These are phyloP conservation scores for Blakeslea trispora DNA, from an alignment of 371 early-diverging fungal genomes.

Conservation along the genomic window DNA sequence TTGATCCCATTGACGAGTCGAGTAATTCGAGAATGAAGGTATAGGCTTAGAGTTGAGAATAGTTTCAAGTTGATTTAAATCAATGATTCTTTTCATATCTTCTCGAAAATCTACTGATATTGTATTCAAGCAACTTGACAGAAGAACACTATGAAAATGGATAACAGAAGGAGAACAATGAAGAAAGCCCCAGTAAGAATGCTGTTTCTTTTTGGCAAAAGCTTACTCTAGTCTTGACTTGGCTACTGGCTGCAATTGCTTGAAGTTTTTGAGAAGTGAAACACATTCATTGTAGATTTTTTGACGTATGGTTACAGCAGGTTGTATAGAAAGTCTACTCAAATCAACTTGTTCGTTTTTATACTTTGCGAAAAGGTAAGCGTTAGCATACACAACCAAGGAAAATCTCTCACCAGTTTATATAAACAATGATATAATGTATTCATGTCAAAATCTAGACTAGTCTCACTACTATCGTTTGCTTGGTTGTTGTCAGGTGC, in stretches of 20 bases:
- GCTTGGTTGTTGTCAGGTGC: not conserved
- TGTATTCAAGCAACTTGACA: conserved; percentile 8
- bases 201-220: no score
- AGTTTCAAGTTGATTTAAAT: conserved; percentile 10
- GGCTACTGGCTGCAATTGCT: conserved; percentile 9
- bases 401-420: conserved; percentile 7
- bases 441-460: conserved; percentile 6
- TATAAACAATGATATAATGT: conserved; percentile 9
- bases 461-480: conserved; percentile 3
- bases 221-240: conserved; percentile 10
- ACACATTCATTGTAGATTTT: conserved; percentile 14
- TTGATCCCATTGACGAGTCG: conserved; percentile 6
- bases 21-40: conserved; percentile 7
- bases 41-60: conserved; percentile 9
- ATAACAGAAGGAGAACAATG: no score
- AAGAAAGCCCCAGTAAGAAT: no score
- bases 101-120: conserved; percentile 9
- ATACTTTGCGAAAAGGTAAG: not conserved
- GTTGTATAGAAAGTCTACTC: conserved; percentile 6
- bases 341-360: conserved; percentile 9
- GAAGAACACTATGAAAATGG: conserved; percentile 7
- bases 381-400: no score
- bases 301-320: conserved; percentile 8
- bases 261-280: conserved; percentile 7
- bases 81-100: conserved; percentile 7